A percentile compares a stretch with the other conserved stretches of the same genome.
phyloP scores from a whole-genome alignment of 768 basidiomycete genomes.

The Mycena haematopus region DNA sequence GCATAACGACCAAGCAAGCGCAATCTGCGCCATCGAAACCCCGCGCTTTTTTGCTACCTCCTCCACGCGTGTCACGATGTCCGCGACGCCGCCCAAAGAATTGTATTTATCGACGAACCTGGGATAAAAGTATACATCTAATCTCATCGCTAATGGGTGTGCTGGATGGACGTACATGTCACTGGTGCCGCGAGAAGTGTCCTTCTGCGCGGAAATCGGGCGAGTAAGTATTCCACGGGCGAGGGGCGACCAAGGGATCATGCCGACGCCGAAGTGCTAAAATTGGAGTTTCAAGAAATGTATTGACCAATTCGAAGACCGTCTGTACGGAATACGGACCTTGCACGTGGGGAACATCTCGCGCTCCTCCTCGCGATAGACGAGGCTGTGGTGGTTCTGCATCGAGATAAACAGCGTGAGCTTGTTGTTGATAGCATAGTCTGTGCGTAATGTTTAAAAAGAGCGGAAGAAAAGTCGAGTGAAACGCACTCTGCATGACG shows the following conservation, averaged over 20 bases:
- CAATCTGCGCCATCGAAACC: constrained; percentile 62
- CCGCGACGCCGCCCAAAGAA: constrained; percentile 11
- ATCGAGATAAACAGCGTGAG: too few relatives aligned
- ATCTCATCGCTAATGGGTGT: too few relatives aligned
- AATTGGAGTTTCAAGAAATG: background rate
- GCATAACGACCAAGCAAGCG: constrained; percentile 56
- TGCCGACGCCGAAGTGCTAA: background rate
- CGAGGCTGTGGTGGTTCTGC: too few relatives aligned
- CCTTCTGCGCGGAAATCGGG: too few relatives aligned
- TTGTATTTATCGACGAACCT: constrained; percentile 10
- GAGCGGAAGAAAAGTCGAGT: too few relatives aligned
- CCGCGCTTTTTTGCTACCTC: constrained; percentile 57
- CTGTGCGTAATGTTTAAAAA: too few relatives aligned
- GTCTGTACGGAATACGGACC: background rate
- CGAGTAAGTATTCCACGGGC: too few relatives aligned
- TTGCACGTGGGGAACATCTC: background rate
- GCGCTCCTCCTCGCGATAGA: background rate
- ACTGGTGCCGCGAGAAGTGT: constrained; percentile 43
- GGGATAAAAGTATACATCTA: too few relatives aligned
- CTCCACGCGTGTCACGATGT: constrained; percentile 43
- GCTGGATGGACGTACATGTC: constrained; percentile 39
- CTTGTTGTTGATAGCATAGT: too few relatives aligned
- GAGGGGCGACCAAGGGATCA: background rate
- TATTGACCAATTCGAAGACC: background rate
- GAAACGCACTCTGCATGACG: too few relatives aligned